Conservation (phyloP, 1,284 basidiomycete species). For the Mrakiaceae sp. region DNA sequence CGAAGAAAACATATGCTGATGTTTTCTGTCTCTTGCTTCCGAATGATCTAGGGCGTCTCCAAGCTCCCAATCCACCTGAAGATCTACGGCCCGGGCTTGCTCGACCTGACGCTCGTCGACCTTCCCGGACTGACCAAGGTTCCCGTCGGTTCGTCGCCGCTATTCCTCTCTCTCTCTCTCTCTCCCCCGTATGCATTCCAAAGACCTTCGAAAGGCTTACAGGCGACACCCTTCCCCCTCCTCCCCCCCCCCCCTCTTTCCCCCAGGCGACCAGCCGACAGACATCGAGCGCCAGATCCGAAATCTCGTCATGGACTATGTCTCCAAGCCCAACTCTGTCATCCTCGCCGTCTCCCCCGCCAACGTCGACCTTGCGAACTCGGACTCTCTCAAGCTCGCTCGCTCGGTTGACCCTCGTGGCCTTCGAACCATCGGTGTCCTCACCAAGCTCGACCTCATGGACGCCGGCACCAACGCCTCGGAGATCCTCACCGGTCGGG, state of each 20-base stretch:
- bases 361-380: conserved; percentile 97
- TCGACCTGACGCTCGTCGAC: conserved; percentile 92
- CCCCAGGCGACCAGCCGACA: conserved; percentile 62
- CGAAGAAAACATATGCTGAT: too few species aligned
- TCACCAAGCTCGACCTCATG: conserved; percentile 98
- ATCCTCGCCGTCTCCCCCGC: conserved; percentile 93
- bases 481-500: conserved; percentile 88
- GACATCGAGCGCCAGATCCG: conserved; percentile 52
- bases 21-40: background rate
- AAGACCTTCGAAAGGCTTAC: background rate
- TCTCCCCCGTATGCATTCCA: background rate
- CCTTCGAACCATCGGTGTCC: conserved; percentile 85
- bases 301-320: conserved; percentile 84
- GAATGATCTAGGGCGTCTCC: conserved; percentile 56
- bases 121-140: conserved; percentile 92
- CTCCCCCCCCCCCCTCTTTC: conserved; percentile 25
- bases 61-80: conserved; percentile 88
- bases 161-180: background rate
- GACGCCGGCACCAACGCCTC: conserved; percentile 95
- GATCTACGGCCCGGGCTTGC: conserved; percentile 88
- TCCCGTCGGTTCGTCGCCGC: conserved; percentile 22
- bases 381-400: conserved; percentile 91
- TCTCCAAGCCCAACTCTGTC: conserved; percentile 92
- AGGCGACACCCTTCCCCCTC: background rate
- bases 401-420: conserved; percentile 92